A percentile compares a stretch with the other conserved stretches of the same genome.
Evolutionary conservation across 345 rosid genomes (phyloP).

Genomic region (Eucalyptus pumila): DNA sequence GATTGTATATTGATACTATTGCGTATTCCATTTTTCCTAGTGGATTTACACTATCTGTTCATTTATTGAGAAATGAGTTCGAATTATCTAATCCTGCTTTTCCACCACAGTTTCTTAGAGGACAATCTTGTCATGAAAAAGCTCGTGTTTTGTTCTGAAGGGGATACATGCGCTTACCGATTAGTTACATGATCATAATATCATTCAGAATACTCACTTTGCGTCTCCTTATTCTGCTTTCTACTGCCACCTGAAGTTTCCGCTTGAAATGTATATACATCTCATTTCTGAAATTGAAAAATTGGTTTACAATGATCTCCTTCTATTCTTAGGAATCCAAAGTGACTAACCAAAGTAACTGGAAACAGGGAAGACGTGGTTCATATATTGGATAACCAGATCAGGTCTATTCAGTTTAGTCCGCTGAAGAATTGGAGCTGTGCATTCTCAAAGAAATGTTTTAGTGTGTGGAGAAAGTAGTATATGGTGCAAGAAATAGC

Average conservation of each 20-base stretch:
- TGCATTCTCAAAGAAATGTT: not conserved
- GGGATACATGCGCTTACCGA: not conserved
- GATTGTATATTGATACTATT: not conserved
- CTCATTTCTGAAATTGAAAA: not conserved
- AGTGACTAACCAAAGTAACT: not conserved
- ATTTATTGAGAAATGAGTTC: not conserved
- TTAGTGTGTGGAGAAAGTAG: not conserved
- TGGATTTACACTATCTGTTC: not conserved
- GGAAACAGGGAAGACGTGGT: not conserved
- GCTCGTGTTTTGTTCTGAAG: not conserved
- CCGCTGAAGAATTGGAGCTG: not conserved
- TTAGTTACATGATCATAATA: not conserved
- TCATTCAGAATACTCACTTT: not conserved
- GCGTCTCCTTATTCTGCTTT: not conserved
- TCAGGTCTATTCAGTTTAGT: not conserved
- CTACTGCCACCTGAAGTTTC: not conserved
- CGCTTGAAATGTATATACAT: not conserved
- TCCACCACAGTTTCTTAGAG: not conserved
- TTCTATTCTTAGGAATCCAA: not conserved
- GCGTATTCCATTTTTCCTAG: not conserved
- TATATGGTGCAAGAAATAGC: not conserved
- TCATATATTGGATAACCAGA: not conserved
- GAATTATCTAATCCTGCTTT: not conserved
- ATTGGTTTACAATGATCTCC: not conserved
- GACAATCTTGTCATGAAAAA: not conserved